Base-by-base conservation (phyloP, 2,329 filamentous ascomycete species). In the Fusarium metavorans region DNA sequence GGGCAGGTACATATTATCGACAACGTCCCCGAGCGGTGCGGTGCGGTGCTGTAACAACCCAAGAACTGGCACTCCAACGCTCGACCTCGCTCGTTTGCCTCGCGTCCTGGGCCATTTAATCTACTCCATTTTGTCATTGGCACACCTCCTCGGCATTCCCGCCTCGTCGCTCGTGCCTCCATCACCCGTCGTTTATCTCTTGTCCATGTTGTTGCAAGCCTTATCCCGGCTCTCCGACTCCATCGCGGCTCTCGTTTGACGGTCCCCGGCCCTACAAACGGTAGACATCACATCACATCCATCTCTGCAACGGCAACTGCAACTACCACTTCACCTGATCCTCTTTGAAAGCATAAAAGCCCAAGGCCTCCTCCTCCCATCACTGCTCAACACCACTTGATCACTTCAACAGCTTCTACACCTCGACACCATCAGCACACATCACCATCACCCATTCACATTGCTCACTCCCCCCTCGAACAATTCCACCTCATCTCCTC, bases 1-100 rank as follows among this genome's bases (percentile, higher is more conserved):
- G 76, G 73, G 64, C 71, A 65, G 76, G 76, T 78, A 78, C 76
- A 73, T 52, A 52, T 78, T 72, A 77, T 77, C 76, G 66, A 64
- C 70, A 78, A 71, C 71, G 59, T 77, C 76, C 76, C 76, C 75
- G 65, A 57, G 60, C 66, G 41, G 41, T 23, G 60, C 66, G 56
- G 59, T 72, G 70, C 41, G 60, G 59, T 72, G 70, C 41, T 76
- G 73, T 76, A 74, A 76, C 75, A 72, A 75, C 68, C 43, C 75
- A 68, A 70, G 77, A 76, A 73, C 73, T 48, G 43, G 64, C 64
- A 71, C 71, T 69, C 63, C 74, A 69, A 68, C 73, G 43, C 72
- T 67, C 68, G 45, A 65, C 67, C 64, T 68, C 50, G 67, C 65
- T 72, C 66, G 67, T 72, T 75, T 77, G 76, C 70, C 72, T 78